Evolutionary conservation across 129 eudicot genomes (phyloP), one percentile per base, ranked within the genome.

Genomic region (Ambrosia trifida): DNA sequence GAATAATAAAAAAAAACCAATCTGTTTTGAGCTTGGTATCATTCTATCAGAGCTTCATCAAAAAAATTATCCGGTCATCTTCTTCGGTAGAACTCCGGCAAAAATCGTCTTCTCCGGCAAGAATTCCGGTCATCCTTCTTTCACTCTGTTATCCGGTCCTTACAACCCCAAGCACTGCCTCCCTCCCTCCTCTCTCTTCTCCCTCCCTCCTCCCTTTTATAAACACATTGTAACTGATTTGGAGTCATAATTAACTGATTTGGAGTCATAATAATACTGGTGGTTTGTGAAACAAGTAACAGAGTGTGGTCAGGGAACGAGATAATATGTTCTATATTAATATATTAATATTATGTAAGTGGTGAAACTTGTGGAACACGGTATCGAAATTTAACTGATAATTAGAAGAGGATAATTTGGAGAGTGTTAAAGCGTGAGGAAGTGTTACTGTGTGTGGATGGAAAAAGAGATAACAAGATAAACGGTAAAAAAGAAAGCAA

Each of bases 251-350:
- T n/a, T n/a, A n/a, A n/a, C n/a, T n/a, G n/a, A n/a, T n/a, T n/a
- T n/a, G n/a, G 45, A 32, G 17, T 19, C 16, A 40, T 44, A 33
- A 18, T 40, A 11, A 18, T 19, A 64, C 33, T 41, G 24, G 45
- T 17, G 38, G 62, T 68, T 59, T 63, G 49, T 1, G 76, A 65
- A 2, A 91, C 83, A 24, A 90, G 18, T 40, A 94, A 58, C 57
- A 94, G 74, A 17, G 90, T 74, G 52, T 85, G 91, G 67, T 90
- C 97, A 52, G 96, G 90, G 50, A 94, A 90, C 75, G 88, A 80
- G 66, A 94, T 89, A 73, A 83, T 72, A 51, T 76, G 84, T 60
- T 90, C 89, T 11, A 87, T 72, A 38, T 72, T 81, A 36, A 82
- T 24, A 24, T 24, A 24, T 0, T 24, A 24, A 24, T 62, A 5